Evolutionary conservation across 306 rosid species (phyloP).

Genomic region (Quercus rubra): DNA sequence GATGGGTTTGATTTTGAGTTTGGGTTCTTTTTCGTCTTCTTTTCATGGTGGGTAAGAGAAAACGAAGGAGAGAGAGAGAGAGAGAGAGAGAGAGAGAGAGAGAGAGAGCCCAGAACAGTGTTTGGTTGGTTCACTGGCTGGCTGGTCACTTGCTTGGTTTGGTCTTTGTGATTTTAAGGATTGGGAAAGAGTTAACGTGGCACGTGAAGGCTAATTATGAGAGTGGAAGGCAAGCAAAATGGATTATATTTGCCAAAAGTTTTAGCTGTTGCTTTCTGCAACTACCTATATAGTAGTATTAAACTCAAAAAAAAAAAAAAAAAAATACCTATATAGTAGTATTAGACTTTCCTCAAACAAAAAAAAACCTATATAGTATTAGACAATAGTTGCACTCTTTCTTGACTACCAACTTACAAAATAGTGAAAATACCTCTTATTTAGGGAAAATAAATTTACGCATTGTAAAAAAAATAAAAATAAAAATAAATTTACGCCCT

Average conservation of each 20-base stretch:
- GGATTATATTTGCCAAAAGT: too few relatives aligned
- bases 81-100: not conserved
- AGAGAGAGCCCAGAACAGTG: not conserved
- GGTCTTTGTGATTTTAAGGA: slow-evolving; percentile 14
- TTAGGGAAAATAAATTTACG: too few relatives aligned
- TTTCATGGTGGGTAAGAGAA: slow-evolving; percentile 52
- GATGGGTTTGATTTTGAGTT: not conserved
- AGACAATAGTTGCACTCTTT: too few relatives aligned
- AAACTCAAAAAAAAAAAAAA: too few relatives aligned
- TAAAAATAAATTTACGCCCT: too few relatives aligned
- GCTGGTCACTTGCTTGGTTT: not conserved
- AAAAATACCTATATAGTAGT: too few relatives aligned
- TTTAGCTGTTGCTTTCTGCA: not conserved
- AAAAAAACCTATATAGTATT: too few relatives aligned
- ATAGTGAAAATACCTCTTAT: too few relatives aligned
- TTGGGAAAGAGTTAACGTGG: not conserved
- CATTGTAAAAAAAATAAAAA: too few relatives aligned
- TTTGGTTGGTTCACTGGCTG: not conserved
- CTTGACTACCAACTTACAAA: too few relatives aligned
- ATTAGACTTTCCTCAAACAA: too few relatives aligned
- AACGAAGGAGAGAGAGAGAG: slow-evolving; percentile 11
- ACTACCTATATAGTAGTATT: not conserved
- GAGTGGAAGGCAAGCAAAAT: not conserved
- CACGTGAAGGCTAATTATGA: slow-evolving; percentile 43
- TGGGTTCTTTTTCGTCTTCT: slow-evolving; percentile 61